Base-by-base conservation (phyloP, 2,329 filamentous ascomycete species). In the Trichoderma gracile region DNA sequence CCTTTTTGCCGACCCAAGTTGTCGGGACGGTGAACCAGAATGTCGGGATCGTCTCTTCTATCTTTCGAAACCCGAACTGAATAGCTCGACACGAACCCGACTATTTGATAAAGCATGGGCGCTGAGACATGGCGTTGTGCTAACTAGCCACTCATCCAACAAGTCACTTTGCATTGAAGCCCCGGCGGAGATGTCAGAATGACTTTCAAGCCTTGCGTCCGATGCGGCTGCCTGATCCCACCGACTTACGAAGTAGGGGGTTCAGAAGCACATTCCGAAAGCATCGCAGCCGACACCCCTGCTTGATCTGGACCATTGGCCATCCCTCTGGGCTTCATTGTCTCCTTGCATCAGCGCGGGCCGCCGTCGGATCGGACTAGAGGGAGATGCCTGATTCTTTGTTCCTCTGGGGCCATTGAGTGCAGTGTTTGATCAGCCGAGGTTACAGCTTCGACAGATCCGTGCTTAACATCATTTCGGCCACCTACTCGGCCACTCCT, bases 1-100 rank as follows among this genome's bases (percentile, higher is more conserved):
- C 69, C 70, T 72, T 67, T 70, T 75, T 75, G 68, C 74, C 73
- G 74, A 75, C 72, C 74, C 74, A 73, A 69, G 69, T 69, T 66
- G 68, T 74, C 74, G 74, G 74, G 71, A 70, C 73, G 68, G 53
- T 67, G 70, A 69, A 71, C 73, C 73, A 72, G 67, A 72, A 67
- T 68, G 58, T 71, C 70, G 73, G 73, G 30, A 23, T 47, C 19
- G 19, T 53, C 23, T 52, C 38, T 14, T 25, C 5, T 14, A 14
- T 15, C 33, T 62, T 23, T 52, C 27, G 49, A 17, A 8, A 38
- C 4, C 19, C 19, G 17, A 19, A 45, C 9, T n/a, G 40, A 14
- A 38, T 15, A 17, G 27, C 3, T 45, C 25, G 30, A 5, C 2
- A 15, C 10, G 15, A 54, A 40, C 23, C 49, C 19, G 25, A 10